These are phyloP conservation scores for Abrus precatorius DNA, from an alignment of 306 rosid species.

Conservation along the genomic window DNA sequence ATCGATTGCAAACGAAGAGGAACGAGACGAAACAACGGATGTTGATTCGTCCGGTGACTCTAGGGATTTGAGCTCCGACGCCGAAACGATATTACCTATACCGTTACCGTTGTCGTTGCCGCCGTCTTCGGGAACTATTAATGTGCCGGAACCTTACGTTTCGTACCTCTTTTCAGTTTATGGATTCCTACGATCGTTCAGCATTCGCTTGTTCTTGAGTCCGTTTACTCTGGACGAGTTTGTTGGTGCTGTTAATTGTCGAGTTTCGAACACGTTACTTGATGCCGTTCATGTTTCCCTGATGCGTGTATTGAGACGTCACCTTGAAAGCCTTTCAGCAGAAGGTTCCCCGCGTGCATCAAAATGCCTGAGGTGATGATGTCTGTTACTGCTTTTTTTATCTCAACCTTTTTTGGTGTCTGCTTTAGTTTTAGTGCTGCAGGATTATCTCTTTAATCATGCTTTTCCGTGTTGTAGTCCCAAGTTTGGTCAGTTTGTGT, in stretches of 20 bases:
- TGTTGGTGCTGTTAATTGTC: constrained; percentile 83
- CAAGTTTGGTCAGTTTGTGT: neutral
- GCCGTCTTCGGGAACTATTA: constrained; percentile 81
- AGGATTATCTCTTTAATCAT: neutral
- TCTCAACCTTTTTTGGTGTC: neutral
- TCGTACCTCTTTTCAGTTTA: constrained; percentile 78
- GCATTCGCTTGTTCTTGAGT: constrained; percentile 67
- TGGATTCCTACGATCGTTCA: constrained; percentile 80
- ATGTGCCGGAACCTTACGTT: constrained; percentile 76
- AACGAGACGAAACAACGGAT: constrained; percentile 53
- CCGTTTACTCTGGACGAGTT: constrained; percentile 88
- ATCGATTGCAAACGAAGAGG: constrained; percentile 50
- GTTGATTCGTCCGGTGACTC: constrained; percentile 60
- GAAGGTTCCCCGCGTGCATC: constrained; percentile 79
- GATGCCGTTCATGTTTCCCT: constrained; percentile 85
- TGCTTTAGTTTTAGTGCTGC: neutral
- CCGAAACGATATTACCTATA: constrained; percentile 43
- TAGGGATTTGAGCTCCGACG: constrained; percentile 46
- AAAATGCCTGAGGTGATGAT: constrained; percentile 74
- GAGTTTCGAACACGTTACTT: constrained; percentile 67
- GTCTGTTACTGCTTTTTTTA: constrained; percentile 6
- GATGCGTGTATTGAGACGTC: constrained; percentile 77
- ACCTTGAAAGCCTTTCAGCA: constrained; percentile 70
- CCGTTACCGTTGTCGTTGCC: constrained; percentile 65
- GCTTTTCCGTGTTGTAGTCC: neutral